These are phyloP conservation scores for Salix brachista DNA, from an alignment of 345 rosid genomes.

Conservation along the genomic window DNA sequence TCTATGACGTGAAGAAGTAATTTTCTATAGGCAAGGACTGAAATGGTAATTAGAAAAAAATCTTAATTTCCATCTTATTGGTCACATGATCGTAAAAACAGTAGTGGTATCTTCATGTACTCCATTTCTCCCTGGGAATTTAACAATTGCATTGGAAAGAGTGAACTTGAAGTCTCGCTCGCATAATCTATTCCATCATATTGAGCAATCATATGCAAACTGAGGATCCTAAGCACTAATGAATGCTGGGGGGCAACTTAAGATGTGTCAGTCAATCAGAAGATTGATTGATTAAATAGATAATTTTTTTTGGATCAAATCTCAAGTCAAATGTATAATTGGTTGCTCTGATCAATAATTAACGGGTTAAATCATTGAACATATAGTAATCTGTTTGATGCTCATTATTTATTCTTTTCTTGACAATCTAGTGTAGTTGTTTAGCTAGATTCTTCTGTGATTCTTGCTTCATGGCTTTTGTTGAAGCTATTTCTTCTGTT, in stretches of 20 bases:
- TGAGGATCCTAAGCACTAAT: too few relatives aligned
- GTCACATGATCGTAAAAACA: not conserved
- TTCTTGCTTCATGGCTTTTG: not conserved
- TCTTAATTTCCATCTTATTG: not conserved
- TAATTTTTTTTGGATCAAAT: too few relatives aligned
- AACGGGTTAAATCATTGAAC: too few relatives aligned
- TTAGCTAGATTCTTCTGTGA: not conserved
- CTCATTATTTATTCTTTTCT: too few relatives aligned
- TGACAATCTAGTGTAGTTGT: too few relatives aligned
- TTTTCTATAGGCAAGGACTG: not conserved
- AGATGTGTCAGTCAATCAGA: too few relatives aligned
- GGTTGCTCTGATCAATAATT: too few relatives aligned
- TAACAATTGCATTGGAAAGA: not conserved
- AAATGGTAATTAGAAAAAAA: not conserved
- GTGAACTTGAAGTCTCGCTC: not conserved
- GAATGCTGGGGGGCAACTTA: too few relatives aligned
- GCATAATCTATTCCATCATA: not conserved
- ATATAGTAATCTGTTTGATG: too few relatives aligned
- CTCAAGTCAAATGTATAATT: too few relatives aligned
- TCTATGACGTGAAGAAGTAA: conserved; percentile 2
- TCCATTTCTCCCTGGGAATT: not conserved
- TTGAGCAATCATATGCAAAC: not conserved
- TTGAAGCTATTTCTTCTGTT: conserved; percentile 4
- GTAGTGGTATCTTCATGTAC: not conserved
- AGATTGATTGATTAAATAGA: too few relatives aligned